Base-by-base conservation (phyloP, 441 rosid species). In the Pelargonium citronellum region DNA sequence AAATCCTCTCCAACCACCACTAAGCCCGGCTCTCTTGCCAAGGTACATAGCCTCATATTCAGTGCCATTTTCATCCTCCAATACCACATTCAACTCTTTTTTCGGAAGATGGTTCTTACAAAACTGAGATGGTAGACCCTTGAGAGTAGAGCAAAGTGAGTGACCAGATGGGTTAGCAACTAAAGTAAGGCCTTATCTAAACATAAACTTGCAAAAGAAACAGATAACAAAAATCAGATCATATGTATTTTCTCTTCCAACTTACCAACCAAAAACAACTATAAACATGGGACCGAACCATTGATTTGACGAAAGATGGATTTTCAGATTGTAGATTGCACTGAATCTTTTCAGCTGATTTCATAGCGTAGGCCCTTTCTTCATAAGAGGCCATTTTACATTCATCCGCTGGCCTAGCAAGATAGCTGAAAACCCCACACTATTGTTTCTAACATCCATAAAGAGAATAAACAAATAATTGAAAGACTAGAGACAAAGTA, bases 221-320 rank as follows among this genome's bases (percentile, higher is more conserved):
- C 22, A 44, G 5, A 16, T 30, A 30, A 13, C 44, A 49, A 47
- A 27, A 17, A 49, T 8, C 6, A 47, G 44, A 46, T 12, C 49
- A 68, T 7, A 53, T 53, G 4, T 34, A 39, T 47, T 16, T 47
- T 2, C 49, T 11, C 15, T 20, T 43, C 47, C 1, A n/a, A 71
- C 87, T 74, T 76, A 85, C 91, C 88, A 87, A 77, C 91, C 91
- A 85, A 67, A 86, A 87, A 66, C 90, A 82, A 69, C 87, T 83
- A 70, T 84, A 87, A 84, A 87, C 92, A 72, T 87, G 92, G 72
- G 92, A 87, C 64, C 86, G 81, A 67, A 87, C 76, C 92, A 87
- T 86, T 39, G 86, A 84, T 73, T 86, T 88, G 63, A 86, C 82
- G 73, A 88, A 85, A 27, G 83, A 78, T 57, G 91, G 91, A 60